A percentile compares a stretch with the other conserved stretches of the same genome.
These are phyloP conservation scores for Aotearoamyces nothofagi DNA, from an alignment of 2,329 filamentous ascomycete species.

Conservation along the genomic window DNA sequence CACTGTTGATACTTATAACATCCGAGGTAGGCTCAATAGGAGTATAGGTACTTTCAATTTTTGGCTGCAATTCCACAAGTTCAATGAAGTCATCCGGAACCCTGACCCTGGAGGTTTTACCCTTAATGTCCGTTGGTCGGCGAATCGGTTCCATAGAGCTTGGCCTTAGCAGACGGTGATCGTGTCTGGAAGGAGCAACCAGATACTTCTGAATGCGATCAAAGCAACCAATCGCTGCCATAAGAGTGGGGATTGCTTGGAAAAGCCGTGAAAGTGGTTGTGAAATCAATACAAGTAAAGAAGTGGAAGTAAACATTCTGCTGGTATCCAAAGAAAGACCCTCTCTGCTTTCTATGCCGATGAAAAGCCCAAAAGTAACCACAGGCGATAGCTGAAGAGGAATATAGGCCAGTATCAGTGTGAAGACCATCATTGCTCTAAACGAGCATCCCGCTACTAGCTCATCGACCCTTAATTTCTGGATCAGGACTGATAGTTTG, in stretches of 20 bases:
- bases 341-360: conserved; percentile 12
- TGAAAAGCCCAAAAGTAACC: conserved; percentile 11
- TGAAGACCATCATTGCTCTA: conserved; percentile 3
- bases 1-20: conserved; percentile 7
- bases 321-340: conserved; percentile 9
- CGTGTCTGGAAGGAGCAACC: conserved; percentile 1
- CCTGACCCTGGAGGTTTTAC: too few relatives aligned
- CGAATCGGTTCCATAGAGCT: not conserved
- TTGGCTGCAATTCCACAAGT: not conserved
- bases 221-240: conserved; percentile 22
- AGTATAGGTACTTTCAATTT: not conserved
- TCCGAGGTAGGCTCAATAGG: conserved; percentile 1
- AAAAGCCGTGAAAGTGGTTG: conserved; percentile 24
- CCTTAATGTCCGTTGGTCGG: not conserved
- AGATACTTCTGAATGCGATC: conserved; percentile 22
- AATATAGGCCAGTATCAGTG: conserved; percentile 1
- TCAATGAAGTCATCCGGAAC: too few relatives aligned
- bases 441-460: conserved; percentile 4
- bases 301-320: conserved; percentile 23
- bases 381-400: conserved; percentile 7
- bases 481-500: conserved; percentile 18
- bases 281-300: conserved; percentile 23
- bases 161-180: conserved; percentile 3
- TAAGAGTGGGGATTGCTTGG: conserved; percentile 20
- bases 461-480: conserved; percentile 16